Evolutionary conservation across 305 asterid species (phyloP).

Genomic region (Monarda citriodora): DNA sequence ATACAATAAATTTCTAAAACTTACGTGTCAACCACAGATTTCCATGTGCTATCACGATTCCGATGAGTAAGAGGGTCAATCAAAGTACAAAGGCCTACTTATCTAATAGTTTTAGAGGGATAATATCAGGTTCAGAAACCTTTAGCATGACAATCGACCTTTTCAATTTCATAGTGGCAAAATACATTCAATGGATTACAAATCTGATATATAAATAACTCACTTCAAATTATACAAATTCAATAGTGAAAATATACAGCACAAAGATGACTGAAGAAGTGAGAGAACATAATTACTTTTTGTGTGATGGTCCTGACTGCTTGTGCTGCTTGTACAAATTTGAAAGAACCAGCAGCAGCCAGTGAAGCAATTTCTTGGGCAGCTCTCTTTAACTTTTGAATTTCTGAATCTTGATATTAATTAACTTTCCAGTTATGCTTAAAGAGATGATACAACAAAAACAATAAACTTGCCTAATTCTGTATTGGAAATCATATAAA

Average conservation of each 20-base stretch:
- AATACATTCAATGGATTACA: background rate
- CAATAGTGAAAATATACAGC: background rate
- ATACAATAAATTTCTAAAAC: too few relatives aligned
- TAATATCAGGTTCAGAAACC: too few relatives aligned
- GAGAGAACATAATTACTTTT: conserved; percentile 43
- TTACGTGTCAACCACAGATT: too few relatives aligned
- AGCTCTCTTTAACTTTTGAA: conserved; percentile 49
- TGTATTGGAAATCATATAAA: too few relatives aligned
- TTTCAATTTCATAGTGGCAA: too few relatives aligned
- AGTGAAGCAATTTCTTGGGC: conserved; percentile 43
- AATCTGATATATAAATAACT: conserved; percentile 1
- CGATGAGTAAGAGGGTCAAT: too few relatives aligned
- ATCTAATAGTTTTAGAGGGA: too few relatives aligned
- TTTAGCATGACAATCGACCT: too few relatives aligned
- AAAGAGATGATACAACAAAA: background rate
- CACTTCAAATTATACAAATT: background rate
- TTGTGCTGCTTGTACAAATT: conserved; percentile 39
- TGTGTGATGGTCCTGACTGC: conserved; percentile 48
- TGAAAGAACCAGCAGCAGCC: conserved; percentile 58
- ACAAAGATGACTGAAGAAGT: conserved; percentile 14
- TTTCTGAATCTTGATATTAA: conserved; percentile 46
- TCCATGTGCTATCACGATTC: too few relatives aligned
- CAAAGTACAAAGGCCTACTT: too few relatives aligned
- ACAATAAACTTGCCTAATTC: too few relatives aligned
- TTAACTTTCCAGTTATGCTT: too few relatives aligned